Evolutionary conservation across 495 filamentous ascomycete species (phyloP).

Genomic region (Aspergillus bridgeri): DNA sequence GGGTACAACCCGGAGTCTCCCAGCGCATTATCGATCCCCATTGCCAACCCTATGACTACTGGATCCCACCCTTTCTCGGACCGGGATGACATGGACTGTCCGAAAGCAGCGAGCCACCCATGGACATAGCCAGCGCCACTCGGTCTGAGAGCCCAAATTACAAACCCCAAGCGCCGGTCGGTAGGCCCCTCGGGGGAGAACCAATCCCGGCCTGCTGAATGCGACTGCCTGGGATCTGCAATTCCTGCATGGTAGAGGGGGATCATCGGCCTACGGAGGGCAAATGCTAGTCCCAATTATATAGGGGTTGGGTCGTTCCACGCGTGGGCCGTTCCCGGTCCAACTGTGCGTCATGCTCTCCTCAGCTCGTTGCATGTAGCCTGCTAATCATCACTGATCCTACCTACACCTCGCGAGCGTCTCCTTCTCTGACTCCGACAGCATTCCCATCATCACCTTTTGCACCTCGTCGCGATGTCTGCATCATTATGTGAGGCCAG

Average conservation of each 20-base stretch:
- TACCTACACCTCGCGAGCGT: too few relatives aligned
- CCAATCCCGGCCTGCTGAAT: background rate
- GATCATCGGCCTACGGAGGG: background rate
- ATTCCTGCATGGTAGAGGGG: background rate
- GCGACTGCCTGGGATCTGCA: conserved; percentile 3
- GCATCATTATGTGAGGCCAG: background rate
- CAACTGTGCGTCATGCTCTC: background rate
- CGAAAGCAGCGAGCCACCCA: too few relatives aligned
- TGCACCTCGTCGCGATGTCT: background rate
- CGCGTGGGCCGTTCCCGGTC: background rate
- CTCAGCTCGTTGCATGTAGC: background rate
- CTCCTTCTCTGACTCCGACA: background rate
- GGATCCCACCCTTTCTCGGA: background rate
- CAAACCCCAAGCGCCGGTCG: too few relatives aligned
- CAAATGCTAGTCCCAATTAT: background rate
- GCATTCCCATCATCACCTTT: background rate
- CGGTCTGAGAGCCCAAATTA: too few relatives aligned
- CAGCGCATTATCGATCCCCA: background rate
- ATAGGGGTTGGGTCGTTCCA: background rate
- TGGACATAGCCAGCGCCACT: background rate
- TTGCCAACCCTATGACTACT: background rate
- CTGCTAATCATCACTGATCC: background rate
- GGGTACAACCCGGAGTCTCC: background rate
- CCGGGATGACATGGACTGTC: background rate
- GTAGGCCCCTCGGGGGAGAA: background rate